A percentile compares a stretch with the other conserved stretches of the same genome.
Conservation (phyloP, 148 eudicot species). For the Arctostaphylos glauca region DNA sequence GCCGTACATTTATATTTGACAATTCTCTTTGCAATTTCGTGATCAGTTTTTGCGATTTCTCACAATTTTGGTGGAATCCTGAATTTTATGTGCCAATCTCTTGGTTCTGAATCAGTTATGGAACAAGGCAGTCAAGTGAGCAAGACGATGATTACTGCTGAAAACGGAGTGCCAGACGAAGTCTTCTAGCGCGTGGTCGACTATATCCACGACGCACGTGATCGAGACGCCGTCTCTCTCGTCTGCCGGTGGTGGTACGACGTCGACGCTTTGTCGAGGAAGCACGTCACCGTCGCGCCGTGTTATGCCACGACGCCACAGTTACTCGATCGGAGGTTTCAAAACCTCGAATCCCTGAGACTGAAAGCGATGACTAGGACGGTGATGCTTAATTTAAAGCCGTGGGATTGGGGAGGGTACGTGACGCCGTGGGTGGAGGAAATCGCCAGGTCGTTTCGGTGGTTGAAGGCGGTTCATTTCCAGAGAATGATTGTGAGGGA, state of each 20-base stretch:
- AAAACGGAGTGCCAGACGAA: constrained; percentile 39
- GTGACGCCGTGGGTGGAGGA: constrained; percentile 67
- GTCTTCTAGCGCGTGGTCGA: constrained; percentile 61
- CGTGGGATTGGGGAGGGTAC: constrained; percentile 93
- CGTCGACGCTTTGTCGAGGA: constrained; percentile 54
- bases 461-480: constrained; percentile 59
- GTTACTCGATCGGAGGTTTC: constrained; percentile 50
- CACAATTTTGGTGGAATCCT: not conserved
- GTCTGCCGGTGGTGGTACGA: constrained; percentile 65
- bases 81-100: not conserved
- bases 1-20: no score
- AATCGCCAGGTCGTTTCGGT: constrained; percentile 31
- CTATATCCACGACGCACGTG: constrained; percentile 53
- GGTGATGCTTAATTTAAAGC: constrained; percentile 81
- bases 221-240: constrained; percentile 55
- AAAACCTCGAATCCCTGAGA: constrained; percentile 57
- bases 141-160: not conserved
- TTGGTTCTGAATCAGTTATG: constrained; percentile 7
- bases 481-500: constrained; percentile 86
- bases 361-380: constrained; percentile 91
- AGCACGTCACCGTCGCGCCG: constrained; percentile 69
- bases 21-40: no score
- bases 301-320: constrained; percentile 77
- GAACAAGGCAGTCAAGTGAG: constrained; percentile 16
- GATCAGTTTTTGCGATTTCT: no score